Evolutionary conservation across 768 basidiomycete genomes (phyloP).

Genomic region (Lanmaoa pseudosensibilis): DNA sequence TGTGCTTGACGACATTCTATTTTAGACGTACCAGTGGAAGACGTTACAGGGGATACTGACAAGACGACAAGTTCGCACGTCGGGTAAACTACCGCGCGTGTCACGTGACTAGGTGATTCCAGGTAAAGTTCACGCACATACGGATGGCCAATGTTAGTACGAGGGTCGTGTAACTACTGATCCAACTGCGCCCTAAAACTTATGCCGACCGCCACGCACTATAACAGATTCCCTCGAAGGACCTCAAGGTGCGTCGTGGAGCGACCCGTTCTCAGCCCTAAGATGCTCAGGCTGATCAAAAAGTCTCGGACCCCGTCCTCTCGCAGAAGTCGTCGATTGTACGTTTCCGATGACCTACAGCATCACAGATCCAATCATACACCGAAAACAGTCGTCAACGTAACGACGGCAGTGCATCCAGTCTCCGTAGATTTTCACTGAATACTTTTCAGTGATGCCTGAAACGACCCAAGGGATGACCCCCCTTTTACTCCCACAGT

Average conservation of each 20-base stretch:
- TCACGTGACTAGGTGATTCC: background rate
- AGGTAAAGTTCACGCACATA: too few species aligned
- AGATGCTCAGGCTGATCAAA: background rate
- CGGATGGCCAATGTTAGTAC: background rate
- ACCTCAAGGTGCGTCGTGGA: background rate
- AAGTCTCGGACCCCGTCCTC: background rate
- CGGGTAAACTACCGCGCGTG: background rate
- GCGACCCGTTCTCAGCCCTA: too few species aligned
- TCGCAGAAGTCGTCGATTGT: too few species aligned
- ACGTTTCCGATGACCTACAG: background rate
- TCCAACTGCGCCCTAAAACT: background rate
- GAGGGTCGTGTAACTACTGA: too few species aligned
- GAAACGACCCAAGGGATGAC: background rate
- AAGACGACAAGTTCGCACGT: too few species aligned
- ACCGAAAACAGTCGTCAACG: background rate
- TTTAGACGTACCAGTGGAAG: background rate
- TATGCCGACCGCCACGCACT: background rate
- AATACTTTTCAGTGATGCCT: background rate
- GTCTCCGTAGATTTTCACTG: background rate
- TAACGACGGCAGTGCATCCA: background rate
- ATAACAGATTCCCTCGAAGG: background rate
- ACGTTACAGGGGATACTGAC: too few species aligned
- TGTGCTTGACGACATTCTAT: constrained; percentile 11
- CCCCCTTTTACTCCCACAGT: background rate
- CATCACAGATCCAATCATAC: background rate